Conservation (phyloP, 1,139 yeast species). For the Kodamaea fungicola region DNA sequence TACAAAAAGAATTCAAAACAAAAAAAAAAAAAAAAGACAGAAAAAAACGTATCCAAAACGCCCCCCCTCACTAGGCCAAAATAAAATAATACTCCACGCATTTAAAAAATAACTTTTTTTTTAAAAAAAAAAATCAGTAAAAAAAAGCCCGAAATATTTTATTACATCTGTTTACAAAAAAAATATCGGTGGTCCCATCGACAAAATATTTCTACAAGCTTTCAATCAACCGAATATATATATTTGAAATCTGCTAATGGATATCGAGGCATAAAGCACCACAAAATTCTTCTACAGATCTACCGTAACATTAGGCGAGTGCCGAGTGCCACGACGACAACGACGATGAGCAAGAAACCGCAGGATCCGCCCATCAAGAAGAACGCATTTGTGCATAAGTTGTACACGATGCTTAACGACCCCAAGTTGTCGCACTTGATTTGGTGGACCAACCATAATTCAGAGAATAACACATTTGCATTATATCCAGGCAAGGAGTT, state of each 20-base stretch:
- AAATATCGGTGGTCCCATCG: conserved; percentile 6
- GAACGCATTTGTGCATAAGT: conserved; percentile 63
- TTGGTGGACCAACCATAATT: conserved; percentile 78
- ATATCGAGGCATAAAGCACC: neutral
- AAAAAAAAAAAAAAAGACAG: neutral
- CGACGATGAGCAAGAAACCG: conserved; percentile 14
- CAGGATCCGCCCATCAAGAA: conserved; percentile 38
- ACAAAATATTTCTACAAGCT: conserved; percentile 3
- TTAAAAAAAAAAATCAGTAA: neutral
- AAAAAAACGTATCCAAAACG: neutral
- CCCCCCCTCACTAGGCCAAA: neutral
- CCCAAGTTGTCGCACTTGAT: conserved; percentile 48
- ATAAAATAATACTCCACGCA: neutral
- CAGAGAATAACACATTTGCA: conserved; percentile 57
- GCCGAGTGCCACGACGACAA: neutral
- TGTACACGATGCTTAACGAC: conserved; percentile 58
- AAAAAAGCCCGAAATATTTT: conserved; percentile 1
- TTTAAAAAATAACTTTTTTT: conserved; percentile 1
- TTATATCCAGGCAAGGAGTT: conserved; percentile 55
- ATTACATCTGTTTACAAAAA: conserved; percentile 1
- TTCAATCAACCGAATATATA: conserved; percentile 1
- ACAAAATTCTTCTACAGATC: conserved; percentile 1
- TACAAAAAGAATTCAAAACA: neutral
- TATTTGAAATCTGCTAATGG: conserved; percentile 3
- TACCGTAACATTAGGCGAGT: conserved; percentile 1